phyloP scores from a whole-genome alignment of 2,329 filamentous ascomycete species.

The Cercospora canescens region DNA sequence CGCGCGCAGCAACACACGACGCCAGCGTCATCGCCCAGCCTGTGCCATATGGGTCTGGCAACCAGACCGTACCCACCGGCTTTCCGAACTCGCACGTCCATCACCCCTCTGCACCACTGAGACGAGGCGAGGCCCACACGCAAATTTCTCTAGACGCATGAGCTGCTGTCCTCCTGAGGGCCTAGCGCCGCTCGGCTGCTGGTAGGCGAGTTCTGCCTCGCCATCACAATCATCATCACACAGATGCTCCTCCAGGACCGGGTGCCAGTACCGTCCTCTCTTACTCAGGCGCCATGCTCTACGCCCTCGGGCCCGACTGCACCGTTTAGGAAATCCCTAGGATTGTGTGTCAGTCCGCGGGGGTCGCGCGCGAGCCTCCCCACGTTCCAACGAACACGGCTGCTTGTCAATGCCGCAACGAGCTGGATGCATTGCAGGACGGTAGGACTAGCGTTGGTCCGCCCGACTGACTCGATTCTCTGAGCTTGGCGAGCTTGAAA shows the following conservation, averaged over 20 bases:
- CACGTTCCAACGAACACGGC: neutral
- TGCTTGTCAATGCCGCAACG: neutral
- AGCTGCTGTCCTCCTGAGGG: neutral
- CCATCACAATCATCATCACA: neutral
- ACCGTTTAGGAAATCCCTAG: conserved; percentile 8
- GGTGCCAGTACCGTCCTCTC: conserved; percentile 4
- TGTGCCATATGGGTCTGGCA: neutral
- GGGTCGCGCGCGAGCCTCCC: conserved; percentile 13
- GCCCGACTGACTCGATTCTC: neutral
- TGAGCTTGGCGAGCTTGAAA: neutral
- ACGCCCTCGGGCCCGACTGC: conserved; percentile 13
- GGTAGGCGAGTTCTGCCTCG: conserved; percentile 17
- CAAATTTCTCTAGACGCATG: conserved; percentile 15
- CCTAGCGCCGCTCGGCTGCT: conserved; percentile 19
- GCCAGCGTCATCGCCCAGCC: conserved; percentile 8
- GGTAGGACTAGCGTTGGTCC: neutral
- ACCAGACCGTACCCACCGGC: conserved; percentile 6
- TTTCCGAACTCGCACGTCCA: neutral
- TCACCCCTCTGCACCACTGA: neutral
- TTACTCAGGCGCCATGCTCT: neutral
- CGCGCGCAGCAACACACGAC: neutral
- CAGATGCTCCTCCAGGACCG: conserved; percentile 15
- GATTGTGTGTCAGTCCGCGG: conserved; percentile 7
- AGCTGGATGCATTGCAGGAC: neutral
- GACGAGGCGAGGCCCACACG: conserved; percentile 10